Percentiles rank a stretch among this genome's conserved stretches.
These are phyloP conservation scores for Penicillium paxilli DNA, from an alignment of 495 filamentous ascomycete genomes.

Conservation along the genomic window DNA sequence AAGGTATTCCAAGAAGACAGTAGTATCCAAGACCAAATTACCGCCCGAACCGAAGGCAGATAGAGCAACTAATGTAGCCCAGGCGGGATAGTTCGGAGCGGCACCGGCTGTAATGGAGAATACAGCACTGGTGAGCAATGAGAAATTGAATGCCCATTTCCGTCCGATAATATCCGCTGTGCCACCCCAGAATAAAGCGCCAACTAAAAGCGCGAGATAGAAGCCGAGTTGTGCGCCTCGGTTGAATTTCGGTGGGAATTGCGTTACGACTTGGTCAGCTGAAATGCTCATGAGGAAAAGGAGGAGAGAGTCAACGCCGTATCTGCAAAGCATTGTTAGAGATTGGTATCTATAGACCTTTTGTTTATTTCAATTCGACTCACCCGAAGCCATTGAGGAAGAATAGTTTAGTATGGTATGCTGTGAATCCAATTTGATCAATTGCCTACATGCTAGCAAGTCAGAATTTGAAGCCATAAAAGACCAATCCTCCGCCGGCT, in stretches of 20 bases:
- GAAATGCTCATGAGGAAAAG: slow-evolving; percentile 21
- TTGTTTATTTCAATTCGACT: neutral
- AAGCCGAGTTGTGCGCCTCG: slow-evolving; percentile 17
- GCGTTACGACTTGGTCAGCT: slow-evolving; percentile 16
- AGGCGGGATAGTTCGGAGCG: slow-evolving; percentile 12
- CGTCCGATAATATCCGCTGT: slow-evolving; percentile 42
- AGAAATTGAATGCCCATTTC: slow-evolving; percentile 43
- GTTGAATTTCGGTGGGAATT: slow-evolving; percentile 17
- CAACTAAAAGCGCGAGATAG: slow-evolving; percentile 29
- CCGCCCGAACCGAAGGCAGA: slow-evolving; percentile 21
- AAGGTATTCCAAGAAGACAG: slow-evolving; percentile 19
- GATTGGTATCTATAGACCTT: neutral
- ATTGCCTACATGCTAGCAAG: slow-evolving; percentile 8
- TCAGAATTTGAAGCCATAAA: neutral
- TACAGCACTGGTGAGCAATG: slow-evolving; percentile 37
- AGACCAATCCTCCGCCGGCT: no score
- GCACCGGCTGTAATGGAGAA: slow-evolving; percentile 18
- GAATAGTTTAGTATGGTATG: slow-evolving; percentile 18
- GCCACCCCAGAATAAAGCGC: slow-evolving; percentile 41
- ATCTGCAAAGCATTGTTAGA: neutral
- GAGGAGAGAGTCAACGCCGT: slow-evolving; percentile 16
- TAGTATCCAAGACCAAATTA: slow-evolving; percentile 19
- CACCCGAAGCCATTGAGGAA: slow-evolving; percentile 24
- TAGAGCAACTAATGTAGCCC: slow-evolving; percentile 13
- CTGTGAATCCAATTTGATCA: slow-evolving; percentile 18